phyloP scores from a whole-genome alignment of 306 rosid genomes.

The Pterocarpus macrocarpus region DNA sequence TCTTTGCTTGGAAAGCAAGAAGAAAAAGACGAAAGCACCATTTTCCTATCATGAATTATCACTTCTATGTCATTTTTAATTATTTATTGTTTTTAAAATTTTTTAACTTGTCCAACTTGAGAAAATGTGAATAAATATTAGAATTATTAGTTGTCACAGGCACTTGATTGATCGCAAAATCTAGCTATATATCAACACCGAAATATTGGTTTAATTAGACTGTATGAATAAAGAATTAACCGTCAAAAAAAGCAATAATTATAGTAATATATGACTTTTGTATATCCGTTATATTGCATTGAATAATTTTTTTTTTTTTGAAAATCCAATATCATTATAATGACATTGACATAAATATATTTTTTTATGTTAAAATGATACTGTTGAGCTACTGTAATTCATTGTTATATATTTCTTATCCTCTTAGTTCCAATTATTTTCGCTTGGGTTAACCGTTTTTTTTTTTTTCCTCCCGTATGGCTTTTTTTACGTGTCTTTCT shows the following conservation, averaged over 20 bases:
- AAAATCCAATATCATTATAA: not conserved
- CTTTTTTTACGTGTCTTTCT: not conserved
- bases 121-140: not conserved
- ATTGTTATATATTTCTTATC: not conserved
- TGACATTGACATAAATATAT: not conserved
- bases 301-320: not conserved
- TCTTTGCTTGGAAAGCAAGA: not conserved
- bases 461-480: too few species aligned
- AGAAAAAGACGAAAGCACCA: not conserved
- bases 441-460: not conserved
- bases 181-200: not conserved
- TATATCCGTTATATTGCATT: not conserved
- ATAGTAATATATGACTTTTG: not conserved
- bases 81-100: not conserved
- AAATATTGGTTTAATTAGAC: conserved; percentile 2
- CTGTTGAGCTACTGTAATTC: not conserved
- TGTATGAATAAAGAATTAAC: not conserved
- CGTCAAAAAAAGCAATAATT: not conserved
- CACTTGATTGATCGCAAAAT: not conserved
- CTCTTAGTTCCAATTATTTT: not conserved
- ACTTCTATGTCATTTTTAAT: not conserved
- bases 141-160: not conserved
- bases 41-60: not conserved
- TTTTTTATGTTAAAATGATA: not conserved
- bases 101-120: not conserved